Base-by-base conservation (phyloP, 164 flowering plant genomes). In the Vitis amurensis region DNA sequence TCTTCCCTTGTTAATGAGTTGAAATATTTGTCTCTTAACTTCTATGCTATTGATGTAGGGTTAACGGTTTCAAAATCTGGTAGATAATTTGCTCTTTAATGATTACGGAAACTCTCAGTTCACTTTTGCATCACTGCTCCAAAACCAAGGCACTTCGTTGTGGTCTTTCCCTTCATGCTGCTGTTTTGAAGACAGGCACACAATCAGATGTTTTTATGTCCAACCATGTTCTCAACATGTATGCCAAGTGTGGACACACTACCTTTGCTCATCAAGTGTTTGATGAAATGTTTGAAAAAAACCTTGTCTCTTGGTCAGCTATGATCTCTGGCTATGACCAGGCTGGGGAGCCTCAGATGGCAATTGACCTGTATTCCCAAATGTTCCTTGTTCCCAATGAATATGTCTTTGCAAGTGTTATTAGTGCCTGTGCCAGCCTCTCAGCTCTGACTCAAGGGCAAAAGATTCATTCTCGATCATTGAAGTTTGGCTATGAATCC, bases 281-380 rank as follows among this genome's bases (percentile, higher is more conserved):
- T 29, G 88, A 87, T 23, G 87, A 86, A 74, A 91, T 89, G 93
- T 49, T 87, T 16, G 74, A 84, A 1, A 77, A 81, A 79, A 91
- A 89, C 67, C 71, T 91, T 3, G 92, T 89, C 2, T 84, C 93
- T 0, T 92, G 95, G 95, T 86, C 93, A 0, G 90, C 92, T 53
- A 74, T 92, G 77, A 85, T 90, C 17, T 86, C 95, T 50, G 97
- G 95, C 9, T 85, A 80, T 76, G 82, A 79, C 67, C 97, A 90
- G 61, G 73, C 69, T 6, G 82, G 84, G 27, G 51, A 79, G 50
- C 86, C 82, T 15, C 14, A 9, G 0, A 55, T 71, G 76, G 90
- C 92, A 0, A 73, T 91, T 37, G 55, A 74, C 17, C 77, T 87
- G 12, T 86, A 79, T 69, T 68, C 81, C 3, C 59, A 68, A 53